Evolutionary conservation across 768 basidiomycete species (phyloP).

Genomic region (Suillus paluster): DNA sequence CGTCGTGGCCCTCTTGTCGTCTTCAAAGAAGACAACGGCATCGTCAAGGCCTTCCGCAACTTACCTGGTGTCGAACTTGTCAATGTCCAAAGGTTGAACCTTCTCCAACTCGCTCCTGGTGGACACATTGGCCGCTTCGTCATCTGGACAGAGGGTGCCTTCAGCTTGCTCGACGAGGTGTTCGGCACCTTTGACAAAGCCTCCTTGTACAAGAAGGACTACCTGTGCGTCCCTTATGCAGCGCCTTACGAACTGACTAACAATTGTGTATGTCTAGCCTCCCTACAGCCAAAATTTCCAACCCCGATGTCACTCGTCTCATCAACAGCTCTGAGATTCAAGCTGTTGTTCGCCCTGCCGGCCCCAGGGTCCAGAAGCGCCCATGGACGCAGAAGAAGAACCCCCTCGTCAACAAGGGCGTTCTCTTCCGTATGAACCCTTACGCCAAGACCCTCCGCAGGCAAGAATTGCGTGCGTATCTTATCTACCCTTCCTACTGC

Average conservation of each 20-base stretch:
- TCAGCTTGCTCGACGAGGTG: constrained; percentile 89
- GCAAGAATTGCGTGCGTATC: constrained; percentile 80
- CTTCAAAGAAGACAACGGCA: constrained; percentile 96
- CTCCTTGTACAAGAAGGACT: constrained; percentile 88
- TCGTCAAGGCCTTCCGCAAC: constrained; percentile 99
- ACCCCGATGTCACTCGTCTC: constrained; percentile 95
- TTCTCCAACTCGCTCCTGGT: constrained; percentile 99
- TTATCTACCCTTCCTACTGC: neutral
- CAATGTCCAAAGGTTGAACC: constrained; percentile 92
- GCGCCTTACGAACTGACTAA: constrained; percentile 1
- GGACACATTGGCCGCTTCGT: constrained; percentile 98
- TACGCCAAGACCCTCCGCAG: constrained; percentile 94
- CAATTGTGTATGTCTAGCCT: constrained; percentile 56
- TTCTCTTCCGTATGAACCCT: constrained; percentile 97
- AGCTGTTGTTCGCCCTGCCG: constrained; percentile 91
- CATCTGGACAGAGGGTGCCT: constrained; percentile 98
- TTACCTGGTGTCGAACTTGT: constrained; percentile 97
- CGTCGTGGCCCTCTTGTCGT: constrained; percentile 97
- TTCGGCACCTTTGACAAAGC: constrained; percentile 94
- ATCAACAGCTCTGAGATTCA: constrained; percentile 99
- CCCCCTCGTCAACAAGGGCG: constrained; percentile 90
- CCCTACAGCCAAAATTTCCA: constrained; percentile 94
- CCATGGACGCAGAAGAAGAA: constrained; percentile 99
- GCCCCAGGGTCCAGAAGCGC: constrained; percentile 83
- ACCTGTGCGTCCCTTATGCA: constrained; percentile 55